Conservation (phyloP, 2,329 filamentous ascomycete species). For the Geosmithia putterillii region DNA sequence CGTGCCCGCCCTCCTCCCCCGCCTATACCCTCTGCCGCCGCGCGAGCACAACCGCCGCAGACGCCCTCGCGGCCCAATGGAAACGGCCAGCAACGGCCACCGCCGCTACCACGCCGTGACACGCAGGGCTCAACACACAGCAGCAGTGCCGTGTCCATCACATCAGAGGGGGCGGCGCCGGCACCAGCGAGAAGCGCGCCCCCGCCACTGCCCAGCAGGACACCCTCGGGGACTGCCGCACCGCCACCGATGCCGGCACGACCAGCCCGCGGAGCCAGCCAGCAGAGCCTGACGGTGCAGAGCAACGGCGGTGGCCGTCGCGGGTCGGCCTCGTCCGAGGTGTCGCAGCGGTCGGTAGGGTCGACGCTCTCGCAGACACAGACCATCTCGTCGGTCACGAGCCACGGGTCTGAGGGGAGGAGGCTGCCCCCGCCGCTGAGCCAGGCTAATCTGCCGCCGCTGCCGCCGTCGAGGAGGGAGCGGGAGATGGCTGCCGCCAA, state of each 20-base stretch:
- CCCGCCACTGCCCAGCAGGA: constrained; percentile 22
- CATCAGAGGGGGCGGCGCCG: too few relatives aligned
- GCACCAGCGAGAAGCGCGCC: constrained; percentile 8
- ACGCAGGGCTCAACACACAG: constrained; percentile 9
- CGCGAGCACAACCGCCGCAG: constrained; percentile 7
- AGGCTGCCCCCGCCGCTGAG: constrained; percentile 45
- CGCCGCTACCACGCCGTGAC: constrained; percentile 21
- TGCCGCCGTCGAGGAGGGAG: constrained; percentile 44
- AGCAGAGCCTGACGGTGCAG: not conserved
- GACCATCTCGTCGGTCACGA: constrained; percentile 33
- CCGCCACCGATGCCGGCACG: constrained; percentile 24
- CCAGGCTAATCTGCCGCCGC: constrained; percentile 40
- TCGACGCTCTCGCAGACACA: constrained; percentile 39
- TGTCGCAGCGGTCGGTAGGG: constrained; percentile 39
- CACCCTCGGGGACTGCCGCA: constrained; percentile 16
- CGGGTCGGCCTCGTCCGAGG: constrained; percentile 45
- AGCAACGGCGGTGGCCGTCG: constrained; percentile 14
- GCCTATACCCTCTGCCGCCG: constrained; percentile 25
- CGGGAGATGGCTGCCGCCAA: constrained; percentile 22
- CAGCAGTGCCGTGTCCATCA: too few relatives aligned
- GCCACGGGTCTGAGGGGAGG: constrained; percentile 26
- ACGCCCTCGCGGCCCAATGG: constrained; percentile 1
- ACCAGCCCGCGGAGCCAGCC: constrained; percentile 14
- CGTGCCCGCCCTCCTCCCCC: constrained; percentile 14
- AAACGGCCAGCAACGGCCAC: constrained; percentile 10